Percentiles rank a stretch among this genome's conserved stretches.
Evolutionary conservation across 805 yeast genomes (phyloP).

Genomic region (Schwanniomyces polymorphus): DNA sequence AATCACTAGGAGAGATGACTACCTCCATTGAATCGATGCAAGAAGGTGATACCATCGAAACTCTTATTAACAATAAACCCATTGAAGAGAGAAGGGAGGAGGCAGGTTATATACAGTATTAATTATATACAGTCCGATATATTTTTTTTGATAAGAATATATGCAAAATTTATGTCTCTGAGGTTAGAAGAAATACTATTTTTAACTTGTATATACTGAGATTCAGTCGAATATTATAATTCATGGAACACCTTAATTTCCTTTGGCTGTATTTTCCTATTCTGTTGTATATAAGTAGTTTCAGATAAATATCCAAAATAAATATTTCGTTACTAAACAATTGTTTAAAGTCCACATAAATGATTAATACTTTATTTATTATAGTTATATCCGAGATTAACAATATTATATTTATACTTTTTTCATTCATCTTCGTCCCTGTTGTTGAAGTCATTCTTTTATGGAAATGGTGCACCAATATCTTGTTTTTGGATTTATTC

Average conservation of each 20-base stretch:
- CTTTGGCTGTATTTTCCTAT: background rate
- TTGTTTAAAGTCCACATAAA: background rate
- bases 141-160: no score
- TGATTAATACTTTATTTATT: background rate
- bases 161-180: no score
- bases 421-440: constrained; percentile 13
- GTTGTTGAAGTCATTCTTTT: constrained; percentile 1
- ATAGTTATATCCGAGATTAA: background rate
- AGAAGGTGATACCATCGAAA: no score
- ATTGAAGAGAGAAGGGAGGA: no score
- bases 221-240: background rate
- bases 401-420: constrained; percentile 2
- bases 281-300: background rate
- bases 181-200: no score
- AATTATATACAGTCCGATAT: no score
- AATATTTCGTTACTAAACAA: no score
- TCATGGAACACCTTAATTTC: background rate
- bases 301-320: background rate
- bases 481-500: constrained; percentile 27
- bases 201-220: background rate
- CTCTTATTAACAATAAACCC: no score
- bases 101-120: no score
- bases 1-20: no score
- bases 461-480: constrained; percentile 21
- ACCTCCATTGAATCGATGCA: no score